Conservation (phyloP, 495 filamentous ascomycete species). For the Aspergillus carlsbadensis region DNA sequence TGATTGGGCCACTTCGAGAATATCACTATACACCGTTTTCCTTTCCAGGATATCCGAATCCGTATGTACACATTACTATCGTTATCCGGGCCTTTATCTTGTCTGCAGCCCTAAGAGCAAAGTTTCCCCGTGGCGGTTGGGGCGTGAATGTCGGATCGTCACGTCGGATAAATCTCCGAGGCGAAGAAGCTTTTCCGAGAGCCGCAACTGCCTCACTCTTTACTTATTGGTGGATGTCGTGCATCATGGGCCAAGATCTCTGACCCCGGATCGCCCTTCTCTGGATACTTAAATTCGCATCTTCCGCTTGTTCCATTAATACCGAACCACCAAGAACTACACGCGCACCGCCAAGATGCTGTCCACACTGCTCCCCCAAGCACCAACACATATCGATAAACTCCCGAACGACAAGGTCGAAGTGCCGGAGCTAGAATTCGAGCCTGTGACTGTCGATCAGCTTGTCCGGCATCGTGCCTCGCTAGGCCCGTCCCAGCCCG, state of each 20-base stretch:
- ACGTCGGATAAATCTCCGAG: slow-evolving; percentile 13
- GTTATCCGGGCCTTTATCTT: too few species aligned
- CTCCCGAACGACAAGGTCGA: slow-evolving; percentile 3
- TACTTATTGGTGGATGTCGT: background rate
- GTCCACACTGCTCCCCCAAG: slow-evolving; percentile 10
- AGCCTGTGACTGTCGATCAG: slow-evolving; percentile 27
- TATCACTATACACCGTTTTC: background rate
- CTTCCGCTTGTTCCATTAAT: too few species aligned
- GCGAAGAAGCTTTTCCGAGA: slow-evolving; percentile 8
- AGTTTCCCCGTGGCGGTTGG: too few species aligned
- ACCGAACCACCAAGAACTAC: background rate
- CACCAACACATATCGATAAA: slow-evolving; percentile 7
- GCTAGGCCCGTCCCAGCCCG: slow-evolving; percentile 22
- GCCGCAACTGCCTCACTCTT: background rate
- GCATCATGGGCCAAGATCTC: background rate
- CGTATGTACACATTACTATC: too few species aligned
- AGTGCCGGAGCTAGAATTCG: background rate
- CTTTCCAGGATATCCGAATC: too few species aligned
- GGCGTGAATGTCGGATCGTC: background rate
- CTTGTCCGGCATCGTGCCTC: slow-evolving; percentile 31
- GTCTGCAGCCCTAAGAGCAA: too few species aligned
- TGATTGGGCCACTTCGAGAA: too few species aligned
- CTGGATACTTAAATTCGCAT: too few species aligned
- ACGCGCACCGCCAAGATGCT: slow-evolving; percentile 8
- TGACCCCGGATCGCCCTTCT: background rate